Percentiles rank a stretch among this genome's conserved stretches.
phyloP scores from a whole-genome alignment of 768 basidiomycete genomes.

The Leccinum subtestaceum region DNA sequence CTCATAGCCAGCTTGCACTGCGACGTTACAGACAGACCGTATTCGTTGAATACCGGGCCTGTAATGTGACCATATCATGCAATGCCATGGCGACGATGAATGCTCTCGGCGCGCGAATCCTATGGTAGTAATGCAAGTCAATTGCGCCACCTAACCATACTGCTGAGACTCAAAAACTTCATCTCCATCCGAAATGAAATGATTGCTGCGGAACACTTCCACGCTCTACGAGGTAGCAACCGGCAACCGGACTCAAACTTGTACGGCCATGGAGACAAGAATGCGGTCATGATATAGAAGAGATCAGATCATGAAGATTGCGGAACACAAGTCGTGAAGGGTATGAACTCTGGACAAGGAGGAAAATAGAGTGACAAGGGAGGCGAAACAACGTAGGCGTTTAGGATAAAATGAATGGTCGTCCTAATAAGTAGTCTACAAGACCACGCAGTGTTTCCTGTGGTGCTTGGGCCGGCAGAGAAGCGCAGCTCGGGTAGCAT shows the following conservation, averaged over 20 bases:
- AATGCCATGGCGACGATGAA: neutral
- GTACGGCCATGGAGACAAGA: neutral
- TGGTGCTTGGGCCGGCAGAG: constrained; percentile 50
- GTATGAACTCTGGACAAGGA: constrained; percentile 32
- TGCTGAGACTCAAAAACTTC: neutral
- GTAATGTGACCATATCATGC: neutral
- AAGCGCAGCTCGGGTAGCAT: constrained; percentile 90
- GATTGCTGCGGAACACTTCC: constrained; percentile 14
- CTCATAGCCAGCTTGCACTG: neutral
- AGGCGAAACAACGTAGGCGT: constrained; percentile 21
- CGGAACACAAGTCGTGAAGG: constrained; percentile 38
- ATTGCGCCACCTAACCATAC: no score
- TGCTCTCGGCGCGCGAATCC: neutral
- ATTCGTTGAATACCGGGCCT: neutral
- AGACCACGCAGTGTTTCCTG: constrained; percentile 47
- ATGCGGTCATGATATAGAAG: constrained; percentile 18
- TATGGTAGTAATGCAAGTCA: no score
- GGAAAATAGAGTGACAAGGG: constrained; percentile 15
- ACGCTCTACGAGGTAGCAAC: constrained; percentile 17
- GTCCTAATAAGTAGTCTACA: constrained; percentile 36
- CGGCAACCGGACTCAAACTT: constrained; percentile 8
- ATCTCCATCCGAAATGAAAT: neutral
- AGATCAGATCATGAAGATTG: constrained; percentile 39
- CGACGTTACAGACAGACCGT: neutral
- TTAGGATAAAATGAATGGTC: constrained; percentile 18